Evolutionary conservation across 1,284 basidiomycete genomes (phyloP), one percentile per base, ranked within the genome.

Genomic region (Flammula alnicola): DNA sequence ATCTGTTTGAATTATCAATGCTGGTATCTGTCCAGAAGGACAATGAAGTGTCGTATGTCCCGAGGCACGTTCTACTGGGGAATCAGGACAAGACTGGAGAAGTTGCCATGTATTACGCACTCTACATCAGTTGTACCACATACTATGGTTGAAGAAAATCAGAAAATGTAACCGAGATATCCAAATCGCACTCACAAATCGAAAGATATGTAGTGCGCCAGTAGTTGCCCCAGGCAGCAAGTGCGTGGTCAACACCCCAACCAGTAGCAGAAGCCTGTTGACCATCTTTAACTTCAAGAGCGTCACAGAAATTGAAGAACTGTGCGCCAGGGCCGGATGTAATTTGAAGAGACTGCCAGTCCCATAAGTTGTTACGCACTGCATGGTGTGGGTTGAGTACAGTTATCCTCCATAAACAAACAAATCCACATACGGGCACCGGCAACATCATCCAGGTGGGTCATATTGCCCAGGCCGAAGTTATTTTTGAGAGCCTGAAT

Each of bases 301-400:
- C 83, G 59, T 90, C 85, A 54, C 87, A 89, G 65, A 88, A 90
- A 12, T 77, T 39, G 66, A 73, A 83, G 69, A 90, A 90, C 25
- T 64, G 51, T 62, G 75, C 65, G 55, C 76, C 51, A 69, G 68
- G 62, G 69, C 84, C 70, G 63, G 69, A 66, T 3, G 69, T 71
- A 7, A 79, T 77, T 40, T 77, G 75, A 6, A 85, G 64, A 16
- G 64, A 66, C 57, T 86, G 84, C 84, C 84, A 87, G 47, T 80
- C 77, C 76, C 77, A 85, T 2, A 86, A 65, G 46, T 78, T 75
- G 55, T 81, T 77, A 25, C 86, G 81, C 69, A 70, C 69, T 65
- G 42, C 36, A 23, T 37, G 25, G 17, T 43, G 2, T 14, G 14
- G 17, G 19, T 17, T 19, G 8, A 20, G 30, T 33, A 22, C 22